Evolutionary conservation across 768 basidiomycete genomes (phyloP), one percentile per base, ranked within the genome.

Genomic region (Mycena leptocephala): DNA sequence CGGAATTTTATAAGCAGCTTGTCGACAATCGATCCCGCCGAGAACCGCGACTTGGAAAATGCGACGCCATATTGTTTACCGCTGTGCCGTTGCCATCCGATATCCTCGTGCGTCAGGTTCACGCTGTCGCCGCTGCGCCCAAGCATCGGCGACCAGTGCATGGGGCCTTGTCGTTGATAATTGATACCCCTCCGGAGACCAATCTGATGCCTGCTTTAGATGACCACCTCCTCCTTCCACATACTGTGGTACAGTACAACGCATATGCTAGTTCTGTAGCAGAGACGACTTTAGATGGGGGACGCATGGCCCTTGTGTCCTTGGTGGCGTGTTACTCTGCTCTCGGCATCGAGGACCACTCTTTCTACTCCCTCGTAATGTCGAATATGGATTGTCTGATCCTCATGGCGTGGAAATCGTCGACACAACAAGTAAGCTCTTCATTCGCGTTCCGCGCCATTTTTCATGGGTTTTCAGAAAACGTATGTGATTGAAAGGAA

Each of bases 341-440:
- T 22, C 61, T 41, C 61, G 33, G 37, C 13, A 62, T 62, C 39
- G 14, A 46, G 7, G 63, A 65, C 20, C 28, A 8, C 20, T 73
- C n/a, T 48, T 18, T 37, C 32, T 32, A 48, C 35, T 41, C 30
- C 41, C 9, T 13, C n/a, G 64, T 32, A 59, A 69, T 26, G 26
- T 53, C 48, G 70, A 75, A 64, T 70, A 41, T 70, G 18, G 46
- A 71, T 35, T 62, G 7, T 26, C 59, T 46, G 14, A 13, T 53
- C n/a, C 48, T 67, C 33, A 67, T 53, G 65, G 65, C 14, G 20
- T 67, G 65, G 65, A 32, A 67, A 37, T 67, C 65, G 46, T 65
- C 63, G 18, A 20, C 56, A 8, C 56, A 58, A 22, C 13, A 58
- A 16, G 56, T 58, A 28, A 16, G 22, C 18, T 14, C 30, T 18